Base-by-base conservation (phyloP, 768 basidiomycete genomes). In the Mycena rosella region DNA sequence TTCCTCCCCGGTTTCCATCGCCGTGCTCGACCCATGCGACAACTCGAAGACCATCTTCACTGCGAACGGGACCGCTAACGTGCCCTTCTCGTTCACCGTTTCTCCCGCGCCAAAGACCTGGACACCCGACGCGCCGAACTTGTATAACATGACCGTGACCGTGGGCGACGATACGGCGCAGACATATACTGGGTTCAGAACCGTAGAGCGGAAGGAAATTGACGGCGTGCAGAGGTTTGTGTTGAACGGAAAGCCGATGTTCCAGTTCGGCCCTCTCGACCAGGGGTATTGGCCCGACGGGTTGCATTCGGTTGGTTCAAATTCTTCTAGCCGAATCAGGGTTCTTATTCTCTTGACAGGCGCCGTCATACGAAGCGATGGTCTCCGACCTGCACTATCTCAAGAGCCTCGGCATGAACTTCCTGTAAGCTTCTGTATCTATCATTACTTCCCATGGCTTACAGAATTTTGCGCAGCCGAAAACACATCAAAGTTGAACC, bases 361-460 rank as follows among this genome's bases (percentile, higher is more conserved):
- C 57, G 11, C 57, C 57, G 44, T 59, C 57, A 1, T 47, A 59
- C 18, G 57, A 59, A 20, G 57, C 42, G 30, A 59, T 59, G 57
- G 30, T 48, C 42, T 59, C 11, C 45, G 57, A 59, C 45, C 57
- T 59, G 18, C 27, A 59, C 44, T 59, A 59, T 42, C 42, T 59
- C 45, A 59, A 59, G 57, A 59, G 24, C 57, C 57, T 59, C 27
- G 57, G 57, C 42, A 59, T 59, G 57, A 59, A 59, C 57, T 59
- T 59, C 57, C 44, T 59, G 57, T 59, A 24, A 20, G 57, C 40
- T 5, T 22, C 38, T 26, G n/a, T 18, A 14, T 56, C n/a, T 26
- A 4, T 56, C 55, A 26, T 56, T 56, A 4, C 17, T n/a, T n/a
- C 22, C 27, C 22, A 38, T 56, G 18, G 38, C 17, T 56, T 42